These are phyloP conservation scores for Pseudogymnoascus sp. DNA, from an alignment of 2,329 filamentous ascomycete genomes.

Conservation along the genomic window DNA sequence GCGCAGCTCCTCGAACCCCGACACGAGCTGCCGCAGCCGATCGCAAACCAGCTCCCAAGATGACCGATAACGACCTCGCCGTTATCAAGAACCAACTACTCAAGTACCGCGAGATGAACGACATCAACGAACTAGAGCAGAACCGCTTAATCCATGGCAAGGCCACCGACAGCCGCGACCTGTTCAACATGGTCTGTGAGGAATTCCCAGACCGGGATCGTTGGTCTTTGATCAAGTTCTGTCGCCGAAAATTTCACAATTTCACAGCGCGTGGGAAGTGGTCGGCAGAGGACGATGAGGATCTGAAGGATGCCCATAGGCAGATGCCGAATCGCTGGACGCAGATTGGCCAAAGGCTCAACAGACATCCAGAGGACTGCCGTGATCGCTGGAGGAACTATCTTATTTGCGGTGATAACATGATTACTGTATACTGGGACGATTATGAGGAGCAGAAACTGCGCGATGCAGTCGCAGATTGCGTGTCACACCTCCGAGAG, in stretches of 20 bases:
- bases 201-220: conserved; percentile 42
- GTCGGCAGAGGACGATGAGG: conserved; percentile 49
- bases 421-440: conserved; percentile 48
- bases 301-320: conserved; percentile 40
- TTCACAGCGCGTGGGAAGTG: conserved; percentile 51
- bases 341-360: conserved; percentile 50
- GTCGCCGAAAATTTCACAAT: conserved; percentile 57
- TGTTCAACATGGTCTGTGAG: conserved; percentile 43
- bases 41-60: background rate
- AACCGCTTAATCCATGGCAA: conserved; percentile 36
- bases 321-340: conserved; percentile 42
- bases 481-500: conserved; percentile 40
- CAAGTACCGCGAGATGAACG: conserved; percentile 35
- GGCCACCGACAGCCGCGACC: conserved; percentile 29
- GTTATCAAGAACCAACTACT: conserved; percentile 28
- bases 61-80: conserved; percentile 8
- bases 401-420: conserved; percentile 46
- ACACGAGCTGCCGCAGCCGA: background rate
- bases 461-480: conserved; percentile 41
- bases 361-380: conserved; percentile 55
- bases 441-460: conserved; percentile 50
- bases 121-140: conserved; percentile 36
- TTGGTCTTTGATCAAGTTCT: conserved; percentile 46
- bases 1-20: background rate
- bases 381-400: conserved; percentile 65